Evolutionary conservation across 768 basidiomycete genomes (phyloP), one percentile per base, ranked within the genome.

Genomic region (Tulasnella sp.): DNA sequence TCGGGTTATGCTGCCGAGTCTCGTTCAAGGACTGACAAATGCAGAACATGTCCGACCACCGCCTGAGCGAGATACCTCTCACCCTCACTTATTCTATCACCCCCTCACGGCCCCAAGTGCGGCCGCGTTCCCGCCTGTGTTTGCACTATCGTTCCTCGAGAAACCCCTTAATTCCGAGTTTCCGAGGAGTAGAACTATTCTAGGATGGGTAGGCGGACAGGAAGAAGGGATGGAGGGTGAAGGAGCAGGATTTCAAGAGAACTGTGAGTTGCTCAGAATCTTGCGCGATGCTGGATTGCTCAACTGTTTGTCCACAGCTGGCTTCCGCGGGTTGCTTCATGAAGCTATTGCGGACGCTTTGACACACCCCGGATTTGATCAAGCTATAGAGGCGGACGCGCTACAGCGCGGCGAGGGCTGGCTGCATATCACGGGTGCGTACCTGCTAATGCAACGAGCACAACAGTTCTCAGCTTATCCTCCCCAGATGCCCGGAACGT

Each of bases 381-480:
- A 93, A 2, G 86, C 93, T 3, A 91, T 92, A 87, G 88, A 84
- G 6, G 91, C 91, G 79, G 89, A 89, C 8, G 94, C 94, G 14
- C 84, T 89, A 42, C 93, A 93, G 83, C 85, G 91, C 3, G 90
- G 89, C 81, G 85, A 90, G 28, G 94, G 94, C n/a, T 96, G 94
- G 94, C 93, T 96, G 92, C 94, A 96, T 84, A 91, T 96, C 72
- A 90, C 94, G 69, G 90, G 89, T 89, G 64, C 22, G 44, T n/a
- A 60, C n/a, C 58, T 8, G 9, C 20, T 73, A n/a, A 1, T 37
- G 28, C 81, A 75, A 28, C 12, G 16, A 18, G 37, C 42, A 18
- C 48, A 37, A 16, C 81, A 31, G 28, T 42, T 24, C 34, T 20
- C 40, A 46, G n/a, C 78, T 41, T 14, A 3, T 6, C 44, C 7